Evolutionary conservation across 2,329 filamentous ascomycete species (phyloP).

Genomic region (Claviceps sp.): DNA sequence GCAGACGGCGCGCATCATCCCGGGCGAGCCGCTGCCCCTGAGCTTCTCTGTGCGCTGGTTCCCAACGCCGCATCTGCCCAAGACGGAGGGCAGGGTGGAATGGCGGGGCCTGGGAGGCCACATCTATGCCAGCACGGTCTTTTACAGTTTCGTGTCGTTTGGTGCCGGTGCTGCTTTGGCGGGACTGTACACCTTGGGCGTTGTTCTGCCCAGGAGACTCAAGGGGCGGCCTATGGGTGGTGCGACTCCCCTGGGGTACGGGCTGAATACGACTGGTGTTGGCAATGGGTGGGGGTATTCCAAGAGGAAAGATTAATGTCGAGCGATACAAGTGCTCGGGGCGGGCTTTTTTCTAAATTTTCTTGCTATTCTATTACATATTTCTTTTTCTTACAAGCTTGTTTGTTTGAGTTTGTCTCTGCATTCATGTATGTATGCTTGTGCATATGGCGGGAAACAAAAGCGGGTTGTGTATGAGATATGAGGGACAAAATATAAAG

Average conservation of each 20-base stretch:
- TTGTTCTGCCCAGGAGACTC: conserved; percentile 41
- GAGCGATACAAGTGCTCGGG: neutral
- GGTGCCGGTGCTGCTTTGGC: conserved; percentile 39
- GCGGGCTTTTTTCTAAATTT: neutral
- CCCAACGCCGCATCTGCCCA: conserved; percentile 56
- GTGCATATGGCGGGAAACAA: neutral
- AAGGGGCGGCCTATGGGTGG: conserved; percentile 38
- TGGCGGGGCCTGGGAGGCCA: conserved; percentile 53
- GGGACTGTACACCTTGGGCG: conserved; percentile 46
- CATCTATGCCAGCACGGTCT: conserved; percentile 48
- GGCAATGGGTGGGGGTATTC: conserved; percentile 49
- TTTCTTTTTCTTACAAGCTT: neutral
- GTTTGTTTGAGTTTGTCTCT: neutral
- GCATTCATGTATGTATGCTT: neutral
- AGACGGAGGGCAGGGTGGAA: conserved; percentile 49
- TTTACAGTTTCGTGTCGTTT: conserved; percentile 48
- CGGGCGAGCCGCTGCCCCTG: conserved; percentile 73
- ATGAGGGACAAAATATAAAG: neutral
- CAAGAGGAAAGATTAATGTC: conserved; percentile 25
- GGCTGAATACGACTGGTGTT: conserved; percentile 27
- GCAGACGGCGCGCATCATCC: conserved; percentile 55
- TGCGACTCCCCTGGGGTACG: conserved; percentile 44
- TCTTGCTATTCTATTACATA: neutral
- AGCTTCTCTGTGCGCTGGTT: conserved; percentile 80
- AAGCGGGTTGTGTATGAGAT: neutral